Percentiles rank a stretch among this genome's conserved stretches.
Conservation (phyloP, 1,284 basidiomycete species). For the Cryptococcus neoformans region DNA sequence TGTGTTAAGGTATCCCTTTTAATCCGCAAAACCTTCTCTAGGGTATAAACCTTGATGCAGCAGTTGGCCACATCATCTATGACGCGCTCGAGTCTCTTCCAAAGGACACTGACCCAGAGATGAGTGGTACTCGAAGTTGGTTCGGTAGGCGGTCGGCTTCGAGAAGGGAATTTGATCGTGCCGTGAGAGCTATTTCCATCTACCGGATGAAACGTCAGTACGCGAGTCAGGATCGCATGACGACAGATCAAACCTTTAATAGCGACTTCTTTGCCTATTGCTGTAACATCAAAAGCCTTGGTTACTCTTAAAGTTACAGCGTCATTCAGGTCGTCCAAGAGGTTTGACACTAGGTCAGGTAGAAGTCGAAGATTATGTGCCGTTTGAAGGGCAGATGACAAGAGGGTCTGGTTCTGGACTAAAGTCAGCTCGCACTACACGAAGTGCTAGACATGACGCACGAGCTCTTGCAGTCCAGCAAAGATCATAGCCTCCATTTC, state of each 20-base stretch:
- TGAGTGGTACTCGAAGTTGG: slow-evolving; percentile 77
- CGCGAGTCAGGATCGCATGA: too few relatives aligned
- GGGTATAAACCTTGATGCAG: slow-evolving; percentile 89
- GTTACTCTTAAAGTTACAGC: slow-evolving; percentile 77
- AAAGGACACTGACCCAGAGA: slow-evolving; percentile 76
- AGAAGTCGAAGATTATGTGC: slow-evolving; percentile 87
- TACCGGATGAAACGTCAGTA: not conserved
- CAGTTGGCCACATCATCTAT: slow-evolving; percentile 86
- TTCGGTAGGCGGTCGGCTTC: slow-evolving; percentile 64
- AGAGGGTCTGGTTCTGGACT: slow-evolving; percentile 73
- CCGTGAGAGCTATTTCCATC: slow-evolving; percentile 15
- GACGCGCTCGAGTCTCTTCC: slow-evolving; percentile 75
- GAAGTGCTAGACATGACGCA: slow-evolving; percentile 48
- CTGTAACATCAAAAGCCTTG: slow-evolving; percentile 76
- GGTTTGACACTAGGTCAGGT: slow-evolving; percentile 73
- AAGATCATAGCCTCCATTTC: slow-evolving; percentile 89
- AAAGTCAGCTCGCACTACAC: not conserved
- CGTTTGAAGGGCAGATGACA: slow-evolving; percentile 89
- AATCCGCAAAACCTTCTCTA: slow-evolving; percentile 87
- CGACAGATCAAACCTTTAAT: slow-evolving; percentile 60
- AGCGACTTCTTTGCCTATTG: slow-evolving; percentile 76
- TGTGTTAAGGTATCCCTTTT: slow-evolving; percentile 80
- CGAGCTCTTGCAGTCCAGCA: slow-evolving; percentile 67
- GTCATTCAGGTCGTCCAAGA: slow-evolving; percentile 76
- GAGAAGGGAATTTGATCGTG: slow-evolving; percentile 37